These are phyloP conservation scores for Sextonia rubra DNA, from an alignment of 164 flowering plant species.

Conservation along the genomic window DNA sequence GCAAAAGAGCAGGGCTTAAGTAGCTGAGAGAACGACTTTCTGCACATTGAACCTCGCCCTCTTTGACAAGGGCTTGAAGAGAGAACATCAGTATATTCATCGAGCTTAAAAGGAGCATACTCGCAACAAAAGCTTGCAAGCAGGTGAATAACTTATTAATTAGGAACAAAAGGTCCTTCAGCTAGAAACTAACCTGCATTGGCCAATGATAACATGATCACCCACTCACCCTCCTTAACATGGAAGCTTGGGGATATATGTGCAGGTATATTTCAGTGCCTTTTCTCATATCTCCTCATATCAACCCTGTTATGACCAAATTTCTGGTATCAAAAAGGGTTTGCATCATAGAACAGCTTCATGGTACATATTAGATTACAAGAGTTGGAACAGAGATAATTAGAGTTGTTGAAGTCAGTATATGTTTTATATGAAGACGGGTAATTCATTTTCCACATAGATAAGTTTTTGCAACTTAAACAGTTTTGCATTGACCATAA, in stretches of 20 bases:
- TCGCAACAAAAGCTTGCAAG: background rate
- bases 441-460: too few relatives aligned
- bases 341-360: too few relatives aligned
- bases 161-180: background rate
- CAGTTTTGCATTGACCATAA: too few relatives aligned
- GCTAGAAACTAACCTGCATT: slow-evolving; percentile 25
- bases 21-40: slow-evolving; percentile 50
- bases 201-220: slow-evolving; percentile 34
- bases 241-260: slow-evolving; percentile 39
- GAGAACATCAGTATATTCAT: background rate
- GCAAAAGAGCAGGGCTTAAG: too few relatives aligned
- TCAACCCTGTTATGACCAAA: too few relatives aligned
- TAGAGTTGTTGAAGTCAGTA: too few relatives aligned
- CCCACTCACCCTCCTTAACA: slow-evolving; percentile 43
- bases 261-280: slow-evolving; percentile 37
- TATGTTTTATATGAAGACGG: too few relatives aligned
- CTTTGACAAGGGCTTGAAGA: slow-evolving; percentile 58
- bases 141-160: background rate
- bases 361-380: too few relatives aligned
- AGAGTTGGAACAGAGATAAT: too few relatives aligned
- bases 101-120: background rate
- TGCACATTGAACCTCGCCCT: slow-evolving; percentile 64
- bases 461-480: too few relatives aligned
- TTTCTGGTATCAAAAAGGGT: too few relatives aligned
- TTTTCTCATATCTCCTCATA: slow-evolving; percentile 31